Percentiles rank a stretch among this genome's conserved stretches.
Conservation (phyloP, 345 rosid genomes). For the Gossypium longicalyx region DNA sequence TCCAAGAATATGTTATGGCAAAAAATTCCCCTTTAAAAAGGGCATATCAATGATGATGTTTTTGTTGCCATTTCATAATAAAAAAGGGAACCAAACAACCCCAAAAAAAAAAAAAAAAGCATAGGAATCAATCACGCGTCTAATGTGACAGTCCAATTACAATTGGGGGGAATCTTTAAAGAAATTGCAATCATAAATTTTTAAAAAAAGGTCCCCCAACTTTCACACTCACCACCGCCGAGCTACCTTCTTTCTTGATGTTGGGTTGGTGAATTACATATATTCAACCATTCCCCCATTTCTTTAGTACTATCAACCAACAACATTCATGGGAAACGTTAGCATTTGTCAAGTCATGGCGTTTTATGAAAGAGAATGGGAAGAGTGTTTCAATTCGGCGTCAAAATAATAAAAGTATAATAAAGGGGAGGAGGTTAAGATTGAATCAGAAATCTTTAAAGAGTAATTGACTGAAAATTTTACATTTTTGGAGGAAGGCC, state of each 20-base stretch:
- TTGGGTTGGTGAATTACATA: background rate
- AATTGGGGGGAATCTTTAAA: background rate
- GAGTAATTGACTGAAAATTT: too few relatives aligned
- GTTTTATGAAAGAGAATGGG: background rate
- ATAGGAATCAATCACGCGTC: conserved; percentile 7
- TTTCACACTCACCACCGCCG: conserved; percentile 6
- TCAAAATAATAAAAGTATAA: too few relatives aligned
- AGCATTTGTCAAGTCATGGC: too few relatives aligned
- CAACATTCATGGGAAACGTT: background rate
- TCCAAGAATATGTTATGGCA: background rate
- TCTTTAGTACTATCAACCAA: background rate
- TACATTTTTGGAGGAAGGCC: too few relatives aligned
- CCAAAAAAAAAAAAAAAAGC: background rate
- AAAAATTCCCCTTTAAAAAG: background rate
- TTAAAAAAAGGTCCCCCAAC: background rate
- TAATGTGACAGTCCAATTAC: conserved; percentile 1
- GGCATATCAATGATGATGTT: background rate
- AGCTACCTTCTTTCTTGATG: background rate
- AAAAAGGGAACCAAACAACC: too few relatives aligned
- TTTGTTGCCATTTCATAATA: background rate
- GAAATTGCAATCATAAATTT: background rate
- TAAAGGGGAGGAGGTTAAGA: too few relatives aligned
- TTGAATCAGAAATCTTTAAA: too few relatives aligned
- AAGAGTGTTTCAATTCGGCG: background rate
- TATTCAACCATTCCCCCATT: background rate